phyloP scores from a whole-genome alignment of 768 basidiomycete genomes.

The Mrakia hoshinonis region DNA sequence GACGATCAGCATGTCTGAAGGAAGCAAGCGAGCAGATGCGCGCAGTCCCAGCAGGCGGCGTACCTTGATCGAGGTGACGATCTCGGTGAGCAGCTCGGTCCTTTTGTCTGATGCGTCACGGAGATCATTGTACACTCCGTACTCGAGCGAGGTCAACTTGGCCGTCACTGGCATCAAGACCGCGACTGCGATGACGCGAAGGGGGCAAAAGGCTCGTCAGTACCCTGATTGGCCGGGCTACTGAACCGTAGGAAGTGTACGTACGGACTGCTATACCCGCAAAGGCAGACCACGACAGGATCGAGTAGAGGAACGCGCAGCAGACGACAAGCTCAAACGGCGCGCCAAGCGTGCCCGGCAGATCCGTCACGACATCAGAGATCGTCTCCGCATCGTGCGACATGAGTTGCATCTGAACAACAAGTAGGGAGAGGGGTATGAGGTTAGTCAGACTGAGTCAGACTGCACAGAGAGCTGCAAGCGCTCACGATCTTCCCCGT shows the following conservation, averaged over 20 bases:
- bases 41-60: too few relatives aligned
- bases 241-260: neutral
- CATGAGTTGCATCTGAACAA: too few relatives aligned
- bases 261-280: neutral
- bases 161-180: constrained; percentile 20
- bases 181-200: neutral
- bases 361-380: too few relatives aligned
- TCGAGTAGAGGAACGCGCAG: constrained; percentile 25
- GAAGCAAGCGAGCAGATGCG: too few relatives aligned
- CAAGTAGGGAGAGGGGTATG: too few relatives aligned
- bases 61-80: constrained; percentile 33
- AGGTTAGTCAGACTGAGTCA: too few relatives aligned
- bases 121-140: constrained; percentile 13
- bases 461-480: too few relatives aligned
- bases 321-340: constrained; percentile 27
- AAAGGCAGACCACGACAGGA: constrained; percentile 7
- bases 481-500: too few relatives aligned
- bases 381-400: too few relatives aligned
- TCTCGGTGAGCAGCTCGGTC: constrained; percentile 5
- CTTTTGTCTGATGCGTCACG: constrained; percentile 15
- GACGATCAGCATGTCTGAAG: too few relatives aligned
- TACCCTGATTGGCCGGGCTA: too few relatives aligned
- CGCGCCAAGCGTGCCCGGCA: too few relatives aligned
- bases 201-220: neutral
- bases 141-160: neutral